Percentiles rank a stretch among this genome's conserved stretches.
Conservation (phyloP, 129 eudicot species). For the Logfia minima region DNA sequence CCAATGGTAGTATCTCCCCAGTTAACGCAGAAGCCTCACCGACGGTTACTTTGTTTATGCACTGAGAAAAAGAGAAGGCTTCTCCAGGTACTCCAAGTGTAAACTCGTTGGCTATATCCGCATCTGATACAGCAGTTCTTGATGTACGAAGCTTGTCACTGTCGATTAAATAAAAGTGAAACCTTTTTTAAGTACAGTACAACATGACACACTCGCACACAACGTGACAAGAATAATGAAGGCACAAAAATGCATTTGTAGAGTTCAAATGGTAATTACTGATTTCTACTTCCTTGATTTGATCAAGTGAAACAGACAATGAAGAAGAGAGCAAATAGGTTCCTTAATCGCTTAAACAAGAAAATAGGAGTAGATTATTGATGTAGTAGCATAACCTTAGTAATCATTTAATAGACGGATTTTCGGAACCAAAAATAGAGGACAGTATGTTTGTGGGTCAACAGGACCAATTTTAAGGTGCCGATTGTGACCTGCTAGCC, state of each 20-base stretch:
- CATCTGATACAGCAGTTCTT: constrained; percentile 74
- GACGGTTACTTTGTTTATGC: constrained; percentile 70
- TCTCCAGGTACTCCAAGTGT: constrained; percentile 82
- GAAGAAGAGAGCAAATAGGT: not conserved
- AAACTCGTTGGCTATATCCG: constrained; percentile 70
- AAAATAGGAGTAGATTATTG: not conserved
- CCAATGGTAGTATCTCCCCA: constrained; percentile 60
- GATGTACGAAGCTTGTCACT: constrained; percentile 92
- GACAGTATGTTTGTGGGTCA: too few relatives aligned
- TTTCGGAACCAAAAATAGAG: too few relatives aligned
- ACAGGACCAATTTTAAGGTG: too few relatives aligned
- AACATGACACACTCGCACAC: not conserved
- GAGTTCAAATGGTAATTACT: not conserved
- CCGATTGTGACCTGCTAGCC: too few relatives aligned
- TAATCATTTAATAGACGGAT: too few relatives aligned
- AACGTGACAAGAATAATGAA: not conserved
- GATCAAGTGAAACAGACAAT: not conserved
- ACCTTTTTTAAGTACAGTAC: not conserved
- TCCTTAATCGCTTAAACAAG: not conserved
- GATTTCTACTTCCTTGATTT: not conserved
- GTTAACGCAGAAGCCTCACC: constrained; percentile 62
- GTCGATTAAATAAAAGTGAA: not conserved
- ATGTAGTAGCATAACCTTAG: too few relatives aligned
- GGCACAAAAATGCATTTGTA: not conserved
- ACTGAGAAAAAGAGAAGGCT: constrained; percentile 73